phyloP scores from a whole-genome alignment of 805 yeast genomes.

The Kazachstania martiniae region DNA sequence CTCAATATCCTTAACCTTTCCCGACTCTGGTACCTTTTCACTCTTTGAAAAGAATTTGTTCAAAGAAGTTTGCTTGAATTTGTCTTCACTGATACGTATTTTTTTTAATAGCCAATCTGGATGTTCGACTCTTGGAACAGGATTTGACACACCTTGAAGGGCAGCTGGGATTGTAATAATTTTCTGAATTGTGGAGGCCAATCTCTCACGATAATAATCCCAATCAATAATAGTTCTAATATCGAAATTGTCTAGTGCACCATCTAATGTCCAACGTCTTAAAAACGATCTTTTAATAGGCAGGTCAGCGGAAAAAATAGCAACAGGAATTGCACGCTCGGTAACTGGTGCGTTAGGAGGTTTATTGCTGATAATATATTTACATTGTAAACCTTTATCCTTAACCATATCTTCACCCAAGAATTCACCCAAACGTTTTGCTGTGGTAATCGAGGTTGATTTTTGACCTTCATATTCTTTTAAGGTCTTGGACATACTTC shows the following conservation, averaged over 20 bases:
- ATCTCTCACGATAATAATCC: conserved; percentile 82
- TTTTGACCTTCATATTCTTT: conserved; percentile 85
- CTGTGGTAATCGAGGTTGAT: conserved; percentile 93
- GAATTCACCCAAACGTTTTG: conserved; percentile 85
- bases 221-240: conserved; percentile 87
- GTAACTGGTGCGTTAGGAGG: conserved; percentile 87
- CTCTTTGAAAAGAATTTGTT: conserved; percentile 44
- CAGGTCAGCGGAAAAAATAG: conserved; percentile 79
- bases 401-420: conserved; percentile 94
- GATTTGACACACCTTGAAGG: conserved; percentile 73
- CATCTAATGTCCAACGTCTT: conserved; percentile 80
- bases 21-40: conserved; percentile 30
- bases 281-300: conserved; percentile 60
- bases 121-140: conserved; percentile 88
- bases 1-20: conserved; percentile 57
- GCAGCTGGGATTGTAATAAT: conserved; percentile 97
- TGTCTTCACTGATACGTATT: conserved; percentile 51
- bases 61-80: conserved; percentile 60
- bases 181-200: conserved; percentile 88
- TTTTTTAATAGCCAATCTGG: conserved; percentile 83
- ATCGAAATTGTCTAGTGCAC: conserved; percentile 67
- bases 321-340: conserved; percentile 93
- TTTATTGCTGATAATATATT: conserved; percentile 75
- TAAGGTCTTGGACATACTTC: conserved; percentile 86
- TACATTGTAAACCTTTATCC: conserved; percentile 92